Evolutionary conservation across 2,329 filamentous ascomycete genomes (phyloP), one percentile per base, ranked within the genome.

Genomic region (Elsinoe arachidis): DNA sequence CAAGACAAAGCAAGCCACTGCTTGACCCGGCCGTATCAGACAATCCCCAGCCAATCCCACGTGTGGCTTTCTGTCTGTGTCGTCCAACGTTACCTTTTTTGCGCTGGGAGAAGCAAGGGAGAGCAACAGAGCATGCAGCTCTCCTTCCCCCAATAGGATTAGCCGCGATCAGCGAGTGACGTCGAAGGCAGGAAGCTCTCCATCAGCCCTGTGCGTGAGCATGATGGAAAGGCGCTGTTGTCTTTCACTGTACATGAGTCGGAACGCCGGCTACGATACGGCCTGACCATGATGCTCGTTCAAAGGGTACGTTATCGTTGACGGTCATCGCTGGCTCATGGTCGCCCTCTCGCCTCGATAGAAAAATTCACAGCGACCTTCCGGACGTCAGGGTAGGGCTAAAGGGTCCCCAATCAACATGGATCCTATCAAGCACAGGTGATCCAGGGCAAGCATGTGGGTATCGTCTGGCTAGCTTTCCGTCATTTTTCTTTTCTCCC

Each of bases 41-140:
- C 49, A 39, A 46, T 26, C 21, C 11, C 38, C 49, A 15, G 49
- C 49, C 49, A 53, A 38, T 53, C 49, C 33, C 49, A 37, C 49
- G 33, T 53, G 49, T 53, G 49, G 49, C 49, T 53, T 53, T 53
- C 19, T 53, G n/a, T n/a, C 35, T 53, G 49, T 53, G 30, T 53
- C 49, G 49, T 53, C 49, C 49, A 6, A 19, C 19, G 15, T 14
- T 17, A 15, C 41, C 38, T 41, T 41, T n/a, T 10, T 19, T 41
- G 38, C 26, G 26, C 26, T 30, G 26, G 26, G 26, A 30, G 26
- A 30, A 30, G 26, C 26, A 30, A 30, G 26, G 26, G 26, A 30
- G 26, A 9, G 26, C 26, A 30, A 30, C 26, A 30, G 26, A 30
- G 26, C 47, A 37, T 9, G 12, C 21, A 35, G 15, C n/a, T 39